Base-by-base conservation (phyloP, 2,329 filamentous ascomycete species). In the Fusarium heterosporum region DNA sequence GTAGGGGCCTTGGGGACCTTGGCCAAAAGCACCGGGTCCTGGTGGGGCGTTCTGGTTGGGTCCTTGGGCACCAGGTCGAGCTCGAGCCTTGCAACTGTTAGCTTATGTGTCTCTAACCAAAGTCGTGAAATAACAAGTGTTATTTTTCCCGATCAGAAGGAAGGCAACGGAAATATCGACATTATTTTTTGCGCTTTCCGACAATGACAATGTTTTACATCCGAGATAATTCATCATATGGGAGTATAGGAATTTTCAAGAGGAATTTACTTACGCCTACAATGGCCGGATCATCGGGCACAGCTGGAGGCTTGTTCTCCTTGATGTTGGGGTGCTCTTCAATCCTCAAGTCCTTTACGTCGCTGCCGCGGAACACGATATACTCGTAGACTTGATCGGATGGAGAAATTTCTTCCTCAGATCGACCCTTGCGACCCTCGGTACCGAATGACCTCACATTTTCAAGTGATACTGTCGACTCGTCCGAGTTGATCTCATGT, bases 141-240 rank as follows among this genome's bases (percentile, higher is more conserved):
- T 61, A 64, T 32, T 11, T 58, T 60, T 72, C 67, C 66, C 43
- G 66, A 89, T 97, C 93, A 97, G 93, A 97, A 97, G 94, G 94
- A 97, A 97, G 94, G 93, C 94, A 97, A 97, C 94, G 93, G 94
- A 97, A 90, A 91, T 90, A 88, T 97, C 94, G 90, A 97, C 94
- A 97, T 84, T 87, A 86, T 90, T 93, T 83, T 88, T 89, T 97
- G 93, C 93, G 93, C 93, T 91, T 90, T 91, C 91, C 90, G 90
- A 89, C 86, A 87, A 62, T 87, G 84, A 85, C 77, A 87, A 86
- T 82, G 81, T 96, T 63, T 97, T 93, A 96, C 93, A 97, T 97
- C 94, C 94, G 93, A 87, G 90, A 92, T 97, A 82, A 82, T 96
- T 96, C 92, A 93, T 97, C 94, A 97, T 88, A 74, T 73, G 79